Conservation (phyloP, 495 filamentous ascomycete species). For the Ramalina intermedia region DNA sequence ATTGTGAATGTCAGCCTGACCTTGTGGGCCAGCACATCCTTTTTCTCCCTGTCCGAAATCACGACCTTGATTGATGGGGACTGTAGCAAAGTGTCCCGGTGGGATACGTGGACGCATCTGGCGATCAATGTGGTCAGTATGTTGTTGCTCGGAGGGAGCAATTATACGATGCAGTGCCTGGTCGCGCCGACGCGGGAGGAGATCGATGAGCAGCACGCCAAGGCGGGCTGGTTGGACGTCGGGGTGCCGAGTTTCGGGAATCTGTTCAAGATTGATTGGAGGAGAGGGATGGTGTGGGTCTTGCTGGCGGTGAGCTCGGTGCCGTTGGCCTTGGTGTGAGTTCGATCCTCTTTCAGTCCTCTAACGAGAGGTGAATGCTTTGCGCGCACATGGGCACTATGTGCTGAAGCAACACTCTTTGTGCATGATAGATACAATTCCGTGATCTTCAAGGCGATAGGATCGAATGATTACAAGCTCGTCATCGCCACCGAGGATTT, state of each 20-base stretch:
- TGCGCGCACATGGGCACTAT: neutral
- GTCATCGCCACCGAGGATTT: conserved; percentile 20
- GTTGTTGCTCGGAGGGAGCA: conserved; percentile 24
- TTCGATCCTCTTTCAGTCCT: conserved; percentile 11
- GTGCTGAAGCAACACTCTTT: neutral
- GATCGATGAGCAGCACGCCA: conserved; percentile 23
- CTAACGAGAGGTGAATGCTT: conserved; percentile 17
- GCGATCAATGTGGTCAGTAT: conserved; percentile 24
- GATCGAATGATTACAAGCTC: conserved; percentile 23
- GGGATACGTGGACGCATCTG: conserved; percentile 19
- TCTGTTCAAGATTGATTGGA: conserved; percentile 10
- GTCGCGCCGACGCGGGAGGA: conserved; percentile 26
- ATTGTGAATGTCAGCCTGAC: neutral
- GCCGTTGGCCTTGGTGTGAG: conserved; percentile 14
- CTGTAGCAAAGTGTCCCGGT: conserved; percentile 6
- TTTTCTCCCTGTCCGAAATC: neutral
- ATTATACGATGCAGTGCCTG: conserved; percentile 30
- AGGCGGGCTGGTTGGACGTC: conserved; percentile 24
- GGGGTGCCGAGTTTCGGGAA: conserved; percentile 27
- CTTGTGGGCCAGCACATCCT: neutral
- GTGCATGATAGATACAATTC: conserved; percentile 25
- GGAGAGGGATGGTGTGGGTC: conserved; percentile 5
- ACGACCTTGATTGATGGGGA: conserved; percentile 2
- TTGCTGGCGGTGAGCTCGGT: conserved; percentile 9
- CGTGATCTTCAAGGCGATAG: conserved; percentile 25